Evolutionary conservation across 2,329 filamentous ascomycete species (phyloP).

Genomic region (Colletotrichum sp.): DNA sequence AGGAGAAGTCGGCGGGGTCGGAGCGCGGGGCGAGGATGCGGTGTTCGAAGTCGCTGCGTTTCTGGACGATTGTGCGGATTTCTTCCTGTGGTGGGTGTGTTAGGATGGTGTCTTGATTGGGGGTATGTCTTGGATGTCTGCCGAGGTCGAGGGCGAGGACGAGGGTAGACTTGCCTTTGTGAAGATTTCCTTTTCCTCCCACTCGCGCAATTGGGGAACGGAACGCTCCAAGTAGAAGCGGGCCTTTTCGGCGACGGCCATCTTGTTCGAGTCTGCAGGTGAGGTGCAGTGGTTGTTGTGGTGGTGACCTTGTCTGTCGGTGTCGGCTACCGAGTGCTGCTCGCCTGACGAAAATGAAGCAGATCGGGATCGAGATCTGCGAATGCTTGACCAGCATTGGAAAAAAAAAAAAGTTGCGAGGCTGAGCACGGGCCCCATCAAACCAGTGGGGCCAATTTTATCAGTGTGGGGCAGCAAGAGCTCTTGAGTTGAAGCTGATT

Average conservation of each 20-base stretch:
- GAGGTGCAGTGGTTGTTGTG: neutral
- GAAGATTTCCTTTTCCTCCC: constrained; percentile 92
- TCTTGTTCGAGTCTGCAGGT: neutral
- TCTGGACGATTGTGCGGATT: constrained; percentile 86
- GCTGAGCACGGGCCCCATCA: constrained; percentile 12
- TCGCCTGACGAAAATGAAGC: neutral
- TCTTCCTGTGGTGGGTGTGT: constrained; percentile 67
- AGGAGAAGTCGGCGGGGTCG: constrained; percentile 78
- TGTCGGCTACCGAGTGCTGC: neutral
- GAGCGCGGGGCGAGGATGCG: constrained; percentile 83
- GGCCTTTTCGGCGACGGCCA: constrained; percentile 81
- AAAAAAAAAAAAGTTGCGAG: constrained; percentile 26
- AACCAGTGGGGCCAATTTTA: constrained; percentile 2
- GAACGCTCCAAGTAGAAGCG: constrained; percentile 93
- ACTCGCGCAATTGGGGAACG: constrained; percentile 90
- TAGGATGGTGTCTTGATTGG: neutral
- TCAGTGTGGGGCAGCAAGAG: neutral
- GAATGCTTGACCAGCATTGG: neutral
- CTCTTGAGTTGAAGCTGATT: neutral
- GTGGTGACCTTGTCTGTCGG: neutral
- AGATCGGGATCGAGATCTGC: neutral
- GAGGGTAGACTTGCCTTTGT: constrained; percentile 54
- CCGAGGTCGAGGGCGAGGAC: neutral
- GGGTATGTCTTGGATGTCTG: neutral
- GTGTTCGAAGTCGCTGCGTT: constrained; percentile 93